Evolutionary conservation across 768 basidiomycete genomes (phyloP), one percentile per base, ranked within the genome.

Genomic region (Tricholoma bakamatsutake): DNA sequence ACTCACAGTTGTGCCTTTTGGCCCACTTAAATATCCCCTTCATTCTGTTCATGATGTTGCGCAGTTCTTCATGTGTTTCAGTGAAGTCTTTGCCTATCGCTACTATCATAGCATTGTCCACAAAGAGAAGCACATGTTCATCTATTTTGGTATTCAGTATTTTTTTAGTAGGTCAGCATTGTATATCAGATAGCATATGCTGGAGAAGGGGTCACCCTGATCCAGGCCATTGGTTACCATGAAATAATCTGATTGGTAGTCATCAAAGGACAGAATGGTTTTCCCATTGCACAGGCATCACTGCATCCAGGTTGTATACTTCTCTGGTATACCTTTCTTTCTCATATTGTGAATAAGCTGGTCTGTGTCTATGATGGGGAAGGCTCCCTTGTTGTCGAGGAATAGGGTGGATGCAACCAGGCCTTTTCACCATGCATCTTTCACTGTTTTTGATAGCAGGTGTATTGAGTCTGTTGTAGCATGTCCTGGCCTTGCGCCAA

Each of bases 131-230:
- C 7, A 28, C 17, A 1, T 9, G 55, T 61, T 0, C 73, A 69
- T 0, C 56, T 24, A 3, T 1, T 24, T 15, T 12, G 12, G 11
- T n/a, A 1, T 45, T 34, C 3, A 3, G 21, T 24, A 24, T 24
- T 24, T 24, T 24, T 24, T 24, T 24, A 24, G 21, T 24, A 24
- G 21, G 21, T 24, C 21, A 24, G 21, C 3, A 3, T 24, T 24
- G 21, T 24, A 24, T 24, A 24, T 24, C 21, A 24, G 21, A 3
- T 24, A 24, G 21, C 21, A 24, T 24, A 24, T 24, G 21, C 21
- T 24, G 21, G 21, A 24, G 4, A 62, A 18, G 5, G 61, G 63
- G 59, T 62, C 61, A 0, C 64, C 64, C 48, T 67, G 64, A 2
- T 62, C 63, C 34, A 66, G 62, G 1, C 66, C 59, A 28, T 64